Percentiles rank a stretch among this genome's conserved stretches.
phyloP scores from a whole-genome alignment of 768 basidiomycete genomes.

The Tulasnella sp. region DNA sequence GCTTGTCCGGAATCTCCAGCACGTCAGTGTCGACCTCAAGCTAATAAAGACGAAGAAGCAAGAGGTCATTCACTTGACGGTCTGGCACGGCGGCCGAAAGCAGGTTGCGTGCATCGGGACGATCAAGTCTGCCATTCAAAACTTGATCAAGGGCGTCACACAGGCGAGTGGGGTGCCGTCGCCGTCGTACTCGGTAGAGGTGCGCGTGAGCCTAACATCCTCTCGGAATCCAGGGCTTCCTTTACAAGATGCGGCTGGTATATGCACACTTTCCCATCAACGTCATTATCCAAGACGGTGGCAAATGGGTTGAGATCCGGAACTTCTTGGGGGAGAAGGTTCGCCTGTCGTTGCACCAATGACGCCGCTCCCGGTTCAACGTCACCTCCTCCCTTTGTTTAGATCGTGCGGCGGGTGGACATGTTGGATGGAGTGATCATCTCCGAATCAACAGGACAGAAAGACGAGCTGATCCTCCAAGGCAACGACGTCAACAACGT shows the following conservation, averaged over 20 bases:
- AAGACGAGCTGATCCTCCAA: constrained; percentile 88
- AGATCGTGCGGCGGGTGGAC: constrained; percentile 83
- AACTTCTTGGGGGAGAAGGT: constrained; percentile 96
- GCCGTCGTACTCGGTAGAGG: constrained; percentile 33
- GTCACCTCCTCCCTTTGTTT: not conserved
- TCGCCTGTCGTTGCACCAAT: constrained; percentile 17
- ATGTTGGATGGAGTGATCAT: constrained; percentile 86
- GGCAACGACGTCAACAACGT: constrained; percentile 96
- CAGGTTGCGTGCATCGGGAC: constrained; percentile 98
- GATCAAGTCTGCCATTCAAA: constrained; percentile 85
- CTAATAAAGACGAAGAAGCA: constrained; percentile 60
- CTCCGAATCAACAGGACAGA: constrained; percentile 77
- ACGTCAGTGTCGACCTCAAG: constrained; percentile 89
- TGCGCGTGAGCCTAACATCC: constrained; percentile 23
- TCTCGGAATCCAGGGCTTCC: constrained; percentile 63
- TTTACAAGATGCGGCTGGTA: constrained; percentile 99
- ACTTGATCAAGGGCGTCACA: constrained; percentile 97
- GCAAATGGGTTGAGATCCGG: constrained; percentile 69
- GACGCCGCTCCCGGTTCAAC: not conserved
- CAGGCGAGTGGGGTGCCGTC: constrained; percentile 42
- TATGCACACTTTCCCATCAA: constrained; percentile 99
- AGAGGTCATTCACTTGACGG: constrained; percentile 69
- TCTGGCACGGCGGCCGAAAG: constrained; percentile 98
- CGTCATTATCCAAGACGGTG: constrained; percentile 76
- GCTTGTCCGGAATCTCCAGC: constrained; percentile 82